These are phyloP conservation scores for Insectozyma bohioensis DNA, from an alignment of 1,139 yeast species.

Conservation along the genomic window DNA sequence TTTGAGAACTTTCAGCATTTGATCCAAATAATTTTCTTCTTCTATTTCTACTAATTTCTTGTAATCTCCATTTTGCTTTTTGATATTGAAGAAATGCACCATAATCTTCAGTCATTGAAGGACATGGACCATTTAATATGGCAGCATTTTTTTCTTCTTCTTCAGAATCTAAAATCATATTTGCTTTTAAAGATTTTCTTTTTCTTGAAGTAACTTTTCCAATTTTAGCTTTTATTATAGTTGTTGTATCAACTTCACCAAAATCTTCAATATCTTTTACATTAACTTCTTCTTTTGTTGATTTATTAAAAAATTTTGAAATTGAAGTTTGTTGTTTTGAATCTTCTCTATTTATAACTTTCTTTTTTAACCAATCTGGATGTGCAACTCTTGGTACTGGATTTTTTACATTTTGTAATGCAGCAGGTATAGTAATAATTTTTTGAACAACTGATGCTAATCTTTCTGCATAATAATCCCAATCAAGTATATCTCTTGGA, in stretches of 20 bases:
- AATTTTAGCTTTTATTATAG: slow-evolving; percentile 30
- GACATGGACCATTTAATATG: slow-evolving; percentile 57
- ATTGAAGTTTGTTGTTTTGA: slow-evolving; percentile 71
- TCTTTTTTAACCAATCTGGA: slow-evolving; percentile 87
- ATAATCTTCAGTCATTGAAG: slow-evolving; percentile 74
- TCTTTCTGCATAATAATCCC: slow-evolving; percentile 91
- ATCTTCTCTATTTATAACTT: slow-evolving; percentile 60
- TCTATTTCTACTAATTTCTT: slow-evolving; percentile 66
- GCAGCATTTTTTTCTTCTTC: slow-evolving; percentile 43
- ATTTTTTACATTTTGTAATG: slow-evolving; percentile 81
- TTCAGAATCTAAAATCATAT: slow-evolving; percentile 37
- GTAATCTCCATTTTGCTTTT: slow-evolving; percentile 82
- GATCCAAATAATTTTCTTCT: slow-evolving; percentile 80
- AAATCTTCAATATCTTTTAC: slow-evolving; percentile 77
- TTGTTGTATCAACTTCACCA: slow-evolving; percentile 36
- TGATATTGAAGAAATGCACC: slow-evolving; percentile 73
- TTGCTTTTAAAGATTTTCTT: slow-evolving; percentile 27
- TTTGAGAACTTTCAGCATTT: slow-evolving; percentile 43
- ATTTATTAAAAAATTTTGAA: slow-evolving; percentile 52
- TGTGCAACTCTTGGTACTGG: slow-evolving; percentile 95
- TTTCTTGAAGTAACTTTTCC: slow-evolving; percentile 52
- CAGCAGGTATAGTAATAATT: slow-evolving; percentile 96
- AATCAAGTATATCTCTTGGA: slow-evolving; percentile 86
- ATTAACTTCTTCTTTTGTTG: slow-evolving; percentile 32
- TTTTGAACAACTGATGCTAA: slow-evolving; percentile 92